Conservation (phyloP, 768 basidiomycete species). For the Hericium rajendrae region DNA sequence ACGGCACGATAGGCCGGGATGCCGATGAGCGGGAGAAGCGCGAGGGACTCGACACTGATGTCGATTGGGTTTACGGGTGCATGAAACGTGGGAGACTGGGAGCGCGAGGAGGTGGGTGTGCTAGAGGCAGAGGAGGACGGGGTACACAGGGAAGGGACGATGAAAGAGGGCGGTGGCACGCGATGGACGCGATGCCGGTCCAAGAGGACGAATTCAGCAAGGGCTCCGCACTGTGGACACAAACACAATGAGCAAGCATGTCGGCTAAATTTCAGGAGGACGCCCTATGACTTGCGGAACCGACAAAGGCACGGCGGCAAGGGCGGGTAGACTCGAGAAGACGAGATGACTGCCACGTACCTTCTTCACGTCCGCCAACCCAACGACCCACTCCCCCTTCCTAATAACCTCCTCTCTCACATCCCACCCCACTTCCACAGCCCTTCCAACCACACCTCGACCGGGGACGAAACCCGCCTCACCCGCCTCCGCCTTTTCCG, state of each 20-base stretch:
- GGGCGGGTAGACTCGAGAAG: conserved; percentile 3
- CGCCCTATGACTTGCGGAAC: too few relatives aligned
- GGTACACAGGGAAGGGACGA: conserved; percentile 21
- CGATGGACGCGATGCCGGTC: conserved; percentile 72
- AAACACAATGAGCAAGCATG: conserved; percentile 8
- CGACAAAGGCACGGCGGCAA: neutral
- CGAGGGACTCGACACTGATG: conserved; percentile 30
- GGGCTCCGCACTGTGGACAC: conserved; percentile 58
- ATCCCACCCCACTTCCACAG: conserved; percentile 76
- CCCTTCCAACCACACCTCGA: conserved; percentile 76
- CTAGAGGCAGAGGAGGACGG: conserved; percentile 19
- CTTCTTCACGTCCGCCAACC: conserved; percentile 71
- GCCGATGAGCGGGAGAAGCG: conserved; percentile 70
- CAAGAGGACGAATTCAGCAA: conserved; percentile 81
- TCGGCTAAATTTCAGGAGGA: conserved; percentile 1
- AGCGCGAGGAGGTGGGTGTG: conserved; percentile 1
- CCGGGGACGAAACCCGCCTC: conserved; percentile 70
- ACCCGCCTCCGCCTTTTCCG: conserved; percentile 26
- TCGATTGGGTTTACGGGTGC: neutral
- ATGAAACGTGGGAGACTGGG: neutral
- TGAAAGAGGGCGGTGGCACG: conserved; percentile 42
- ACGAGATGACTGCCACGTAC: conserved; percentile 27
- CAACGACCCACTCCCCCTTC: conserved; percentile 84
- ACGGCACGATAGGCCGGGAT: conserved; percentile 78
- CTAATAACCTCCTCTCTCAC: conserved; percentile 48